phyloP scores from a whole-genome alignment of 441 rosid genomes.

The Manihot esculenta region DNA sequence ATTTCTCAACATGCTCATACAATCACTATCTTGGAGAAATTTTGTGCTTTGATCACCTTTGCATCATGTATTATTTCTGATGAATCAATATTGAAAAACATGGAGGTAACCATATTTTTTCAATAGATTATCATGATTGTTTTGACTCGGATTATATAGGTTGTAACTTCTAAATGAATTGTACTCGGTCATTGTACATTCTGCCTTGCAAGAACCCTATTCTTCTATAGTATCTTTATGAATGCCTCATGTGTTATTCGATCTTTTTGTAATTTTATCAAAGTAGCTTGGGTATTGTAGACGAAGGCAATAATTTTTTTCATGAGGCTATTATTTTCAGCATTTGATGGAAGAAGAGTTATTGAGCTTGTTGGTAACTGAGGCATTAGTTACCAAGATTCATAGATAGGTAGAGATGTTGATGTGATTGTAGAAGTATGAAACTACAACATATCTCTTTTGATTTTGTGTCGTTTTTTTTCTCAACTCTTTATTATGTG shows the following conservation, averaged over 20 bases:
- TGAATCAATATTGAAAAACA: slow-evolving; percentile 62
- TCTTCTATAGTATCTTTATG: neutral
- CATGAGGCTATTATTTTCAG: too few relatives aligned
- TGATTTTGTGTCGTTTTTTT: neutral
- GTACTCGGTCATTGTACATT: neutral
- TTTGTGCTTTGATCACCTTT: slow-evolving; percentile 45
- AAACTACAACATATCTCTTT: neutral
- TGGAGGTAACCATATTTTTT: slow-evolving; percentile 59
- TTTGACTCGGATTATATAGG: neutral
- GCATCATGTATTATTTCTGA: slow-evolving; percentile 67
- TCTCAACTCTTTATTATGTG: too few relatives aligned
- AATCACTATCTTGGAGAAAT: slow-evolving; percentile 56
- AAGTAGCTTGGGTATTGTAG: neutral
- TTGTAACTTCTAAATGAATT: too few relatives aligned
- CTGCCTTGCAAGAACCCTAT: neutral
- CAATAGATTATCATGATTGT: too few relatives aligned
- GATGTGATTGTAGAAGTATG: neutral
- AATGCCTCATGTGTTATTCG: neutral
- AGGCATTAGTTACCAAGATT: too few relatives aligned
- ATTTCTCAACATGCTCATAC: slow-evolving; percentile 39
- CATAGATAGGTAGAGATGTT: neutral
- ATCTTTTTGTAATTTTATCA: neutral
- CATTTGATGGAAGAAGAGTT: too few relatives aligned
- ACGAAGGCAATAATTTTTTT: too few relatives aligned
- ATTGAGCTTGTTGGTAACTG: too few relatives aligned